These are phyloP conservation scores for Colletotrichum tanaceti DNA, from an alignment of 2,329 filamentous ascomycete genomes.

Conservation along the genomic window DNA sequence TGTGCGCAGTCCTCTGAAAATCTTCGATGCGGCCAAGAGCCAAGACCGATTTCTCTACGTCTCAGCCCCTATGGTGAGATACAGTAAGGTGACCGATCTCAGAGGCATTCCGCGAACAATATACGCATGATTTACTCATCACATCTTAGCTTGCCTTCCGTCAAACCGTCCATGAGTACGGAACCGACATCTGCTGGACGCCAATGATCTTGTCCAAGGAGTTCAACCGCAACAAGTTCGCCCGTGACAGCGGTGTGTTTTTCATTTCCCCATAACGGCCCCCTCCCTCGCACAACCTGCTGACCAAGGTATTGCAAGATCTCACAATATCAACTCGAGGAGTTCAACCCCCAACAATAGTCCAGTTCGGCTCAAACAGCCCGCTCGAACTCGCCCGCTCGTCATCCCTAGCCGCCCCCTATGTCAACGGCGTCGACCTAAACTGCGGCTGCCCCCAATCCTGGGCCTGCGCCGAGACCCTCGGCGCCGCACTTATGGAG, in stretches of 20 bases:
- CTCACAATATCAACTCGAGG: constrained; percentile 68
- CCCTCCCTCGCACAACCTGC: constrained; percentile 44
- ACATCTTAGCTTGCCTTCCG: constrained; percentile 71
- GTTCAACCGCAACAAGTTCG: constrained; percentile 71
- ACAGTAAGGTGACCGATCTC: constrained; percentile 62
- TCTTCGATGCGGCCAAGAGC: constrained; percentile 66
- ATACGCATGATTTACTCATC: not conserved
- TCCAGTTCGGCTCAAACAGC: constrained; percentile 74
- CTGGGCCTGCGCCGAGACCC: constrained; percentile 75
- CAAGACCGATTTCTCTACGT: constrained; percentile 67
- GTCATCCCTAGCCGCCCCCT: constrained; percentile 70
- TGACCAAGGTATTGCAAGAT: constrained; percentile 53
- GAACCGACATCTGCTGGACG: constrained; percentile 75
- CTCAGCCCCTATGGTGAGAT: constrained; percentile 76
- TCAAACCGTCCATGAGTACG: constrained; percentile 73
- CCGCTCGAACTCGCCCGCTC: constrained; percentile 72
- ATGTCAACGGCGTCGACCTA: constrained; percentile 73
- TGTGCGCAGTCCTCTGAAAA: constrained; percentile 64
- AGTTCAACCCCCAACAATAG: constrained; percentile 69
- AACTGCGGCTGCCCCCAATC: constrained; percentile 81
- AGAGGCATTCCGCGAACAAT: not conserved
- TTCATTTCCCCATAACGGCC: no score
- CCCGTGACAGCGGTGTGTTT: constrained; percentile 67
- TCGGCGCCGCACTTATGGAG: constrained; percentile 78
- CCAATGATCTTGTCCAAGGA: constrained; percentile 79